Conservation (phyloP, 2,329 filamentous ascomycete species). For the Blastomyces emzantsi region DNA sequence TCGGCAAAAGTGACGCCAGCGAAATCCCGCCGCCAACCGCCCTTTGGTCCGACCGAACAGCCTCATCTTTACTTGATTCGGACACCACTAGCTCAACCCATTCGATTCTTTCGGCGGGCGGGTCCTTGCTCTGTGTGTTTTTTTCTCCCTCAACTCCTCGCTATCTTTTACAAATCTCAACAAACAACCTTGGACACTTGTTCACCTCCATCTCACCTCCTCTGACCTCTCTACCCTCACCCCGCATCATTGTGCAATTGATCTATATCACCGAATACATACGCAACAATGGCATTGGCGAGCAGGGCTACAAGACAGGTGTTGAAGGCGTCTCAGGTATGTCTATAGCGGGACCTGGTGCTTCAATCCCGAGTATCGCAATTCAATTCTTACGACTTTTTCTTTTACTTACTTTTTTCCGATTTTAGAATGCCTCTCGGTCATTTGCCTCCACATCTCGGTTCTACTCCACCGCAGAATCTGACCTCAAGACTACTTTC, state of each 20-base stretch:
- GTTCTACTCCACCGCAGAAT: slow-evolving; percentile 58
- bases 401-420: neutral
- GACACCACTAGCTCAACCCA: too few relatives aligned
- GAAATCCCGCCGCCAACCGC: slow-evolving; percentile 3
- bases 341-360: slow-evolving; percentile 1
- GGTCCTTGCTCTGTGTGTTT: neutral
- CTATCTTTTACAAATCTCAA: neutral
- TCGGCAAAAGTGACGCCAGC: neutral
- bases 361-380: neutral
- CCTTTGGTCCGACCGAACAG: slow-evolving; percentile 4
- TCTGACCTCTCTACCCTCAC: neutral
- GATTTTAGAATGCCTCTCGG: slow-evolving; percentile 15
- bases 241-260: neutral
- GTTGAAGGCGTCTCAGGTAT: slow-evolving; percentile 31
- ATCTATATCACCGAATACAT: neutral
- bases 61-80: neutral
- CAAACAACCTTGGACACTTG: neutral
- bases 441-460: slow-evolving; percentile 20
- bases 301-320: slow-evolving; percentile 33
- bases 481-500: slow-evolving; percentile 80
- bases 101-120: neutral
- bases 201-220: neutral
- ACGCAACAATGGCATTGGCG: slow-evolving; percentile 25
- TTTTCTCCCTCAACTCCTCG: neutral
- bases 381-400: slow-evolving; percentile 5